Percentiles rank a stretch among this genome's conserved stretches.
Evolutionary conservation across 352 stramenopile genomes (phyloP).

Genomic region (Elongisporangium undulatum): DNA sequence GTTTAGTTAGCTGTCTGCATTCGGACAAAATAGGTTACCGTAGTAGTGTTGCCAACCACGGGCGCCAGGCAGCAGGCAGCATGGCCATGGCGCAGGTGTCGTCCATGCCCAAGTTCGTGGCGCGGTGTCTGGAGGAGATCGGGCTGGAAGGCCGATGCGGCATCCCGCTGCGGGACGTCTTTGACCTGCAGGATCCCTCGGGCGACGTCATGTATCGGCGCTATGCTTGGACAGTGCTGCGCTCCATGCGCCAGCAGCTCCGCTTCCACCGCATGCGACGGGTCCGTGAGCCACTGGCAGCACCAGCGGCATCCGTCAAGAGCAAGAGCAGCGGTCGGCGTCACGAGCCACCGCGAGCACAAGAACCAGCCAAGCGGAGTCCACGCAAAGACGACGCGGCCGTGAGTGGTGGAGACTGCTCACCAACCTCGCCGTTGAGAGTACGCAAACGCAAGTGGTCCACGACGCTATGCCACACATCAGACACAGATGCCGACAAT

Average conservation of each 20-base stretch:
- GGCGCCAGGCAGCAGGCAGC: not conserved
- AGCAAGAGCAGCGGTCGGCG: conserved; percentile 1
- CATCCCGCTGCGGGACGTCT: conserved; percentile 53
- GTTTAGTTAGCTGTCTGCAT: not conserved
- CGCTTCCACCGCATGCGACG: conserved; percentile 64
- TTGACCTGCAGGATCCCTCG: conserved; percentile 50
- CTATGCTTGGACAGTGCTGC: conserved; percentile 62
- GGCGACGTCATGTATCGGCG: conserved; percentile 46
- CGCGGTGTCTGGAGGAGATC: conserved; percentile 77
- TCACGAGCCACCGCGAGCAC: not conserved
- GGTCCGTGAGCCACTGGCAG: not conserved
- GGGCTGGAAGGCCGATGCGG: conserved; percentile 73
- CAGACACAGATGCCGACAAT: conserved; percentile 6
- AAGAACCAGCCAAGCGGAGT: too few relatives aligned
- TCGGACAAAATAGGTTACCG: not conserved
- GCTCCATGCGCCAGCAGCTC: conserved; percentile 45
- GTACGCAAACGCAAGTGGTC: conserved; percentile 69
- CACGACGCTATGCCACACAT: conserved; percentile 43
- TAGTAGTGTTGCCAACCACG: not conserved
- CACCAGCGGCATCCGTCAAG: not conserved
- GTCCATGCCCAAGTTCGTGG: conserved; percentile 66
- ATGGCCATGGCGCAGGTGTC: conserved; percentile 15
- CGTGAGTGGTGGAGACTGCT: too few relatives aligned
- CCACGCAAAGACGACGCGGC: too few relatives aligned
- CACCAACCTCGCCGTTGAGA: not conserved